These are phyloP conservation scores for Lithospermum erythrorhizon DNA, from an alignment of 257 asterid species.

Conservation along the genomic window DNA sequence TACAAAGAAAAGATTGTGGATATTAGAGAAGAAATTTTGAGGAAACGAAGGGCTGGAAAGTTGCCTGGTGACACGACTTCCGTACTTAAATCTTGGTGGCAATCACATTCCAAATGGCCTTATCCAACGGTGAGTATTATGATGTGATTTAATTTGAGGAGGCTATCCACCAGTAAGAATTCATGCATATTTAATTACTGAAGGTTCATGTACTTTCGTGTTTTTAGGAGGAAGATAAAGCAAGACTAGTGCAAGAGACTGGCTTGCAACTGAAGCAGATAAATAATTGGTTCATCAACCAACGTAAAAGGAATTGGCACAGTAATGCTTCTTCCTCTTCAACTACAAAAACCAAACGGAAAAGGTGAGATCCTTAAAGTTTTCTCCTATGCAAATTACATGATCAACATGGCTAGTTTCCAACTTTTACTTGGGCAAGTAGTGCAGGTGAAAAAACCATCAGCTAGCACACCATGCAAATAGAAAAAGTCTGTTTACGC, in stretches of 20 bases:
- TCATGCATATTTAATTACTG: background rate
- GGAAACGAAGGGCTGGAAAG: conserved; percentile 77
- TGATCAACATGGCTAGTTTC: background rate
- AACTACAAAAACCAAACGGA: conserved; percentile 44
- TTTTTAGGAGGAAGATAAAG: conserved; percentile 55
- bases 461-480: conserved; percentile 7
- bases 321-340: conserved; percentile 50
- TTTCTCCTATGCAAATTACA: background rate
- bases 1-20: conserved; percentile 56
- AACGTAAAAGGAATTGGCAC: conserved; percentile 76
- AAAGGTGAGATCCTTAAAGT: conserved; percentile 27
- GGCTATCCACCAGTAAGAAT: background rate
- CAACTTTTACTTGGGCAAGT: background rate
- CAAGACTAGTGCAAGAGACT: conserved; percentile 53
- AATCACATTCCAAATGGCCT: conserved; percentile 85
- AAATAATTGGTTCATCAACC: conserved; percentile 68
- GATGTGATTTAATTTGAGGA: background rate
- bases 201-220: background rate
- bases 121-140: conserved; percentile 52
- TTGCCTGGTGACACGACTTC: conserved; percentile 78
- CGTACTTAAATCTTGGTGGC: conserved; percentile 77
- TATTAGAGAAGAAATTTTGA: conserved; percentile 51
- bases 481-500: background rate
- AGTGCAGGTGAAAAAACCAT: conserved; percentile 21
- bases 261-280: conserved; percentile 63